phyloP scores from a whole-genome alignment of 352 stramenopile species.

The Blastocystis sp. region DNA sequence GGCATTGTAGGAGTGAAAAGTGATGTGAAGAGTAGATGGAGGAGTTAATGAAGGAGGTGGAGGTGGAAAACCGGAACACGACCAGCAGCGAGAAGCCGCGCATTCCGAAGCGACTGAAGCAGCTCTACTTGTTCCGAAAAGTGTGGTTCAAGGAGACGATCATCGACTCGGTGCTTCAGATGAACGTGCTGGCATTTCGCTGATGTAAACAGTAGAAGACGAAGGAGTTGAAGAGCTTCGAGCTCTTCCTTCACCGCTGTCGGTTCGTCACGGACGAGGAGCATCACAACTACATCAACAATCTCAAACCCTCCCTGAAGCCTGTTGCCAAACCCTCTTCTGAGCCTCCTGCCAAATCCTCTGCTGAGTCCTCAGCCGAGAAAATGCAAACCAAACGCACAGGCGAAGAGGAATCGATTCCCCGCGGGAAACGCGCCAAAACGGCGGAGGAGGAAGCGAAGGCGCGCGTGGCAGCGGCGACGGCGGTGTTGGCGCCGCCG shows the following conservation, averaged over 20 bases:
- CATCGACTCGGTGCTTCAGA: slow-evolving; percentile 16
- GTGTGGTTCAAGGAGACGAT: slow-evolving; percentile 17
- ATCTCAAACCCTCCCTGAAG: neutral
- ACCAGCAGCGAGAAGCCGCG: slow-evolving; percentile 30
- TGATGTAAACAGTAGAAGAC: slow-evolving; percentile 26
- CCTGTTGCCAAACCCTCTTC: neutral
- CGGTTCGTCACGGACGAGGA: slow-evolving; percentile 39
- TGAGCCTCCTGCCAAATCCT: too few species aligned
- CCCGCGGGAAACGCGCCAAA: neutral
- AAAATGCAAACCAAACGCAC: too few species aligned
- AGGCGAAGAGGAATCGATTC: too few species aligned
- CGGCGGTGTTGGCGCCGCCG: neutral
- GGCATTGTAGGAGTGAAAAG: neutral
- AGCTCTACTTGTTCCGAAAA: slow-evolving; percentile 11
- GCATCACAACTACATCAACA: slow-evolving; percentile 46
- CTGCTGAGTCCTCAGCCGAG: too few species aligned
- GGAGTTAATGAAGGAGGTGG: slow-evolving; percentile 44
- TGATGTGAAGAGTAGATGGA: neutral
- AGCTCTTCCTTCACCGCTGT: slow-evolving; percentile 49
- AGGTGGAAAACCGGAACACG: slow-evolving; percentile 42
- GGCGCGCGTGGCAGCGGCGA: neutral
- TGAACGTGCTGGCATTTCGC: neutral
- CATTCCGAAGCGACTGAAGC: slow-evolving; percentile 48
- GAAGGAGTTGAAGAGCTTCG: slow-evolving; percentile 45
- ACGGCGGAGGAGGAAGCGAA: neutral